These are phyloP conservation scores for Hypoxylon rubiginosum DNA, from an alignment of 2,329 filamentous ascomycete genomes.

Conservation along the genomic window DNA sequence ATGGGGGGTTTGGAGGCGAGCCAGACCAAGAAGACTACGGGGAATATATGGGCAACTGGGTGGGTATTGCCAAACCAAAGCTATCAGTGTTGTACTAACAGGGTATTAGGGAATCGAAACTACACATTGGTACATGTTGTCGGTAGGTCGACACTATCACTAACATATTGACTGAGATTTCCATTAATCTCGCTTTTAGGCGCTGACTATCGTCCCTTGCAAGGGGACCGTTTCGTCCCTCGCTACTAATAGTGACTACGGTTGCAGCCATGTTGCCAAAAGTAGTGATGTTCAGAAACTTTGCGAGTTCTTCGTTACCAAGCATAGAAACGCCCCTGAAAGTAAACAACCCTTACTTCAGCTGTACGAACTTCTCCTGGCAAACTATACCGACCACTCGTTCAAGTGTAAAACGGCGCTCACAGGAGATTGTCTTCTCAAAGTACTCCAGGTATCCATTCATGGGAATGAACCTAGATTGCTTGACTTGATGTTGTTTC, in stretches of 20 bases:
- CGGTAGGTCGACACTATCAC: constrained; percentile 23
- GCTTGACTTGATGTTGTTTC: constrained; percentile 12
- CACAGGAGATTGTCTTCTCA: neutral
- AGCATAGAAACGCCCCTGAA: neutral
- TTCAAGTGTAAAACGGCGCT: neutral
- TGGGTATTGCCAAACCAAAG: constrained; percentile 27
- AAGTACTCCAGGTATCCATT: constrained; percentile 15
- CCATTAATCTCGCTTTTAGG: constrained; percentile 10
- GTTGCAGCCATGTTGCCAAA: too few relatives aligned
- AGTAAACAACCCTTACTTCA: neutral
- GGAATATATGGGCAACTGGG: constrained; percentile 49
- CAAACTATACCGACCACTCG: neutral
- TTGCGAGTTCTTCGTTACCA: constrained; percentile 15
- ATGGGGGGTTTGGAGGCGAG: constrained; percentile 40
- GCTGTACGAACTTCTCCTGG: constrained; percentile 12
- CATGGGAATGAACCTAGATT: constrained; percentile 3
- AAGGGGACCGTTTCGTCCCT: constrained; percentile 20
- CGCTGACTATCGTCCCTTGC: constrained; percentile 36
- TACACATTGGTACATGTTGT: constrained; percentile 19
- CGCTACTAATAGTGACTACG: too few relatives aligned
- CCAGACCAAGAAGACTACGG: constrained; percentile 45
- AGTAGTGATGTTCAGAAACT: neutral
- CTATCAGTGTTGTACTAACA: constrained; percentile 11
- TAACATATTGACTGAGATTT: neutral
- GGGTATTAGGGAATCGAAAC: constrained; percentile 4